Base-by-base conservation (phyloP, 352 stramenopile genomes). In the Phytopythium ostracodes region DNA sequence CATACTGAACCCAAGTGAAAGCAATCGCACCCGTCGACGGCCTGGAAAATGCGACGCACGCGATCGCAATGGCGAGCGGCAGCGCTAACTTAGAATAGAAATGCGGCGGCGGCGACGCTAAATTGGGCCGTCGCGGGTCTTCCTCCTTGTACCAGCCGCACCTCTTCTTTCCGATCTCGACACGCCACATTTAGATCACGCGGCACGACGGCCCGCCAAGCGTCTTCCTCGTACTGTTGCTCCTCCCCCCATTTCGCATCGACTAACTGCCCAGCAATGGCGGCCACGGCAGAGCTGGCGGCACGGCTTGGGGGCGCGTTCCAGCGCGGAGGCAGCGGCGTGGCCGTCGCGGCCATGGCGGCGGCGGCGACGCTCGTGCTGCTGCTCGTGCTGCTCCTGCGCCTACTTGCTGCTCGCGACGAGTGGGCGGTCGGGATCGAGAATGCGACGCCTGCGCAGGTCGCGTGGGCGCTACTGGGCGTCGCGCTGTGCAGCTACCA, bases 401-500 rank as follows among this genome's bases (percentile, higher is more conserved):
- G 24, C 7, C 50, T 24, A 18, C 29, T 38, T 8, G 51, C 29
- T 8, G 51, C 12, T 2, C 29, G 11, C 17, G 31, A 31, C 20
- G 31, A 44, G 20, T 42, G 29, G 31, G 20, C 22, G 1, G 51
- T 27, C 51, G 51, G 36, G 8, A 29, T 35, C n/a, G 55, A 60
- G 38, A 24, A 38, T 27, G 55, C 38, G 35, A 59, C 55, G 36
- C 38, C 29, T 2, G 55, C 24, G 40, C 55, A 60, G 24, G 40
- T 49, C 38, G 55, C 40, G 24, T 60, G 55, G 55, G 55, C 36
- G 25, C 5, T 60, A 18, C 55, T 60, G 25, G 55, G 55, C 40
- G 55, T 38, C 17, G 55, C 18, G 55, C 38, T 60, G 24, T 50
- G 36, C 55, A 51, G 55, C 40, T 60, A 60, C 55, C 55, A 60